phyloP scores from a whole-genome alignment of 495 filamentous ascomycete species.

The Penicillium egyptiacum region DNA sequence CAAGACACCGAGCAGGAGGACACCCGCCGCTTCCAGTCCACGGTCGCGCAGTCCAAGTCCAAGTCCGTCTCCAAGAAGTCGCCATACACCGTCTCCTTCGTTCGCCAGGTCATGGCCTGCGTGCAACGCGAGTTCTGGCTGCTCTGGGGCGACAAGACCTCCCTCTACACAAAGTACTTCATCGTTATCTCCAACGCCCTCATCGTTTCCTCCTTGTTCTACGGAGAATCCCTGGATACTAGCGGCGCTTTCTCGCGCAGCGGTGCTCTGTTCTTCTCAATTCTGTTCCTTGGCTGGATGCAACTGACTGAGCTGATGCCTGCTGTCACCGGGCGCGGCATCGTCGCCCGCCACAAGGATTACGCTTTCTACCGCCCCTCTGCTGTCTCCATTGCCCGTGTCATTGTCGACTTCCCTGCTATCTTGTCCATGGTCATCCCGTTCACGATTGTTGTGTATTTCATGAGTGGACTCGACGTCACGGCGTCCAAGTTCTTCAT shows the following conservation, averaged over 20 bases:
- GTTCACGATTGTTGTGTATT: conserved; percentile 68
- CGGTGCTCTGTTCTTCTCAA: conserved; percentile 70
- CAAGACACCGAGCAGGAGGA: conserved; percentile 60
- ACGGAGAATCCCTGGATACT: conserved; percentile 61
- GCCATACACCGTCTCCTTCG: conserved; percentile 68
- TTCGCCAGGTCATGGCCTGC: conserved; percentile 67
- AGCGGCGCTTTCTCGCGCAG: conserved; percentile 67
- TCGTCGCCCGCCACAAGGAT: conserved; percentile 65
- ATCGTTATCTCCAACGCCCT: conserved; percentile 74
- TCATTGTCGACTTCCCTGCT: conserved; percentile 68
- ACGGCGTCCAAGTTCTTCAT: conserved; percentile 71
- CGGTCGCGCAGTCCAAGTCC: conserved; percentile 65
- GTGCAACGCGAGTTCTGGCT: conserved; percentile 76
- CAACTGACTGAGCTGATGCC: conserved; percentile 71
- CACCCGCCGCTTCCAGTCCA: conserved; percentile 66
- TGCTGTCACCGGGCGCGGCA: conserved; percentile 60
- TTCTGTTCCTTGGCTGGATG: conserved; percentile 74
- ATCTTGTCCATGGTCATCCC: conserved; percentile 61
- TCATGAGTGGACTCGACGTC: conserved; percentile 64
- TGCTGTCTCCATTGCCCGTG: conserved; percentile 66
- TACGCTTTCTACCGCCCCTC: conserved; percentile 81
- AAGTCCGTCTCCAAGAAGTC: conserved; percentile 68
- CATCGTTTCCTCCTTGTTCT: conserved; percentile 74
- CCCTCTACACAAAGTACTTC: conserved; percentile 74
- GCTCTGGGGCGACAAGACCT: conserved; percentile 67